phyloP scores from a whole-genome alignment of 306 rosid genomes.

The Cercis canadensis region DNA sequence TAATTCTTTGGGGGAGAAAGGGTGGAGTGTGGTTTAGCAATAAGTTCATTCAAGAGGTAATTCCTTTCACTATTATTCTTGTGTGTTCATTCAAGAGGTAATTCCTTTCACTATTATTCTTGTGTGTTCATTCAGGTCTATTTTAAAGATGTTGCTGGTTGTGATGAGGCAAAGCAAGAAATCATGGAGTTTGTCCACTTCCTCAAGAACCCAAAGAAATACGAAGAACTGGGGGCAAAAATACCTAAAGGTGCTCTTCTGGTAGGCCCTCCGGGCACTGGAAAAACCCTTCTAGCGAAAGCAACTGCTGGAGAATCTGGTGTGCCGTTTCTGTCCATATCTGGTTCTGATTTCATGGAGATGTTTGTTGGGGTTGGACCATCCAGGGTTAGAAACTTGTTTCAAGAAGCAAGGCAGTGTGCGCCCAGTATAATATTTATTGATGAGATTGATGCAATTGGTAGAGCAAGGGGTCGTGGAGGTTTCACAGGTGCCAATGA shows the following conservation, averaged over 20 bases:
- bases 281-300: constrained; percentile 96
- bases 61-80: constrained; percentile 14
- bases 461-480: constrained; percentile 97
- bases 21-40: background rate
- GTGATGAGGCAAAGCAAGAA: constrained; percentile 97
- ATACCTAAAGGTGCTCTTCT: constrained; percentile 96
- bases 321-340: constrained; percentile 91
- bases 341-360: constrained; percentile 97
- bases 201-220: constrained; percentile 89
- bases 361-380: constrained; percentile 99
- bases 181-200: constrained; percentile 98
- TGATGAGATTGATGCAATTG: constrained; percentile 98
- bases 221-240: constrained; percentile 95
- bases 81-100: constrained; percentile 35
- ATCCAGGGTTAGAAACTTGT: constrained; percentile 93
- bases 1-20: constrained; percentile 12
- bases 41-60: constrained; percentile 11
- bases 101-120: constrained; percentile 11
- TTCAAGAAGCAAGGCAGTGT: constrained; percentile 94
- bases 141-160: constrained; percentile 97
- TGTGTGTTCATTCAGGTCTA: constrained; percentile 53
- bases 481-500: constrained; percentile 86
- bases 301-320: constrained; percentile 99
- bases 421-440: constrained; percentile 96
- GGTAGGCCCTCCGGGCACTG: constrained; percentile 98